Evolutionary conservation across 306 rosid genomes (phyloP), one percentile per base, ranked within the genome.

Genomic region (Trifolium subterraneum): DNA sequence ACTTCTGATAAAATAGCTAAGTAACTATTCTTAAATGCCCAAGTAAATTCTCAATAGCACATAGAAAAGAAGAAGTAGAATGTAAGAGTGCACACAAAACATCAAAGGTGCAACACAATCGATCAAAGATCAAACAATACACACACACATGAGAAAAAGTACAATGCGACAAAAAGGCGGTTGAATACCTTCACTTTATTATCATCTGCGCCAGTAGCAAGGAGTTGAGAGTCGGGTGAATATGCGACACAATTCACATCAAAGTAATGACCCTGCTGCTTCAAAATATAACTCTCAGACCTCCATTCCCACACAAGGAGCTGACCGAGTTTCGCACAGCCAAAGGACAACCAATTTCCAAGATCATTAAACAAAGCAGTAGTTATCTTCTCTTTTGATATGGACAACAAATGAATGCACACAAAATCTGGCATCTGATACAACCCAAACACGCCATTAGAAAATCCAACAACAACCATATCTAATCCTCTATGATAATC

Each of bases 161-260:
- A 56, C 36, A 75, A 83, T 7, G 60, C 61, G 54, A 68, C 10
- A 7, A 7, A 15, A 68, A 44, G 20, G 42, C 15, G 68, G 20
- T 16, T 15, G 22, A 31, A 29, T 82, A 93, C 99, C 96, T 92
- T 94, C 78, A 94, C 93, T 94, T 94, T 94, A 79, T 94, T 94
- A 87, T 94, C 99, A 87, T 94, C 99, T 1, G 96, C 96, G 68
- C 99, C 99, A 3, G 97, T 94, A 33, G 99, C 97, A 75, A 94
- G 84, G 1, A 90, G 87, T 79, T 89, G 98, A 0, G 98, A 83
- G 73, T 93, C 98, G 2, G 84, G 86, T 0, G 98, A 91, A 81
- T 93, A 93, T 0, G 98, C 94, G 25, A 93, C 75, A 52, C 91
- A 87, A 69, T 93, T 93, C 12, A 91, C 97, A 81, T 93, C 98